Evolutionary conservation across 2,329 filamentous ascomycete species (phyloP), one percentile per base, ranked within the genome.

Genomic region (Diplodia mutila): DNA sequence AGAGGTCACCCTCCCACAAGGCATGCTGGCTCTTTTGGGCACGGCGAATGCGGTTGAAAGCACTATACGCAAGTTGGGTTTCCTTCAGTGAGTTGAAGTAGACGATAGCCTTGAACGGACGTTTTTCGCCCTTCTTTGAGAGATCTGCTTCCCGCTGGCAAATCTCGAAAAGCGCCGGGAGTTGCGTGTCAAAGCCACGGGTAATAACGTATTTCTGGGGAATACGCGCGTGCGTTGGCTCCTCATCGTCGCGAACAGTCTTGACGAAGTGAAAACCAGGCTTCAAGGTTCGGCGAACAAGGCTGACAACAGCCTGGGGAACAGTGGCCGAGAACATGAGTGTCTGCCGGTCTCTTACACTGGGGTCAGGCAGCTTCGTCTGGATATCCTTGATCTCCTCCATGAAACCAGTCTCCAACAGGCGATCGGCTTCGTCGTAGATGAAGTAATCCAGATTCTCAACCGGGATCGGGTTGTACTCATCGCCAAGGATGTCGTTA

Each of bases 261-360:
- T 94, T 91, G 69, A 97, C 88, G 74, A 95, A 97, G 76, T 96
- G 88, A 79, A 97, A 98, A 72, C 92, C 83, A 1, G 87, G 86
- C 76, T 94, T 92, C 77, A 98, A 90, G 72, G 92, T 93, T 71
- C 83, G 80, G 69, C 90, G 87, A 49, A 96, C 94, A 59, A 98
- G 86, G 52, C 86, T 81, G 72, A 97, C 89, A 53, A 99, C 94
- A 70, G 93, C 88, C 68, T 86, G 85, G 54, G 94, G 93, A 37
- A 99, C 91, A 12, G 95, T 99, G 53, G 95, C 95, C 16, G 94
- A 98, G 79, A 97, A 97, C 79, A 99, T 90, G 74, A 99, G 88
- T 7, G 94, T 97, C 79, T 99, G 95, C 61, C 94, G 89, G 65
- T 90, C 85, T 69, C 90, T 87, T 64, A 89, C 79, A 0, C 77